Conservation (phyloP, 192 early-diverging fungal genomes). For the Ambispora gerdemannii region DNA sequence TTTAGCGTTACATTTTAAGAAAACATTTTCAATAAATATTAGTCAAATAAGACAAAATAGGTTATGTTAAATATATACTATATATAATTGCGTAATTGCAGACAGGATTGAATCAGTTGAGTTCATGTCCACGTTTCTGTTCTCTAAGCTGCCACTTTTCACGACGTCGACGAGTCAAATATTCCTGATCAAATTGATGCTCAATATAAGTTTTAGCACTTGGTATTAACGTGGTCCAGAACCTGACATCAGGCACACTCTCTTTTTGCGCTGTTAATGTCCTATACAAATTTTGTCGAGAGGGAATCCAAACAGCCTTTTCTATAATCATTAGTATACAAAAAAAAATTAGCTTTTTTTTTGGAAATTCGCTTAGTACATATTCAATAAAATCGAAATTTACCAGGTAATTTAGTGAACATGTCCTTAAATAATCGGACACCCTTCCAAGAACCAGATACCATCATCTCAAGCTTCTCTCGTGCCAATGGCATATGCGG, state of each 20-base stretch:
- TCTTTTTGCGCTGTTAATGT: constrained; percentile 11
- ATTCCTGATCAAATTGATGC: constrained; percentile 14
- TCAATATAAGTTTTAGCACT: constrained; percentile 20
- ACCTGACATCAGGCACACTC: constrained; percentile 9
- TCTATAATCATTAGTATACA: constrained; percentile 12
- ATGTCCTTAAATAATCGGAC: constrained; percentile 37
- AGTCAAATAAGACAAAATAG: too few species aligned
- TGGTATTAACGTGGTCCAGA: constrained; percentile 4
- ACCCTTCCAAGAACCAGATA: constrained; percentile 30
- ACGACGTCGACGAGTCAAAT: neutral
- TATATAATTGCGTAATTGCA: too few species aligned
- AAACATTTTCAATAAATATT: too few species aligned
- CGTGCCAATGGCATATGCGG: constrained; percentile 24
- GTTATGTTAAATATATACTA: too few species aligned
- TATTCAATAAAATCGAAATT: neutral
- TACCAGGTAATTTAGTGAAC: constrained; percentile 2
- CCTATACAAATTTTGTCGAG: constrained; percentile 32
- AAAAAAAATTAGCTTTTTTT: neutral
- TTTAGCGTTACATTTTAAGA: too few species aligned
- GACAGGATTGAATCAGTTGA: too few species aligned
- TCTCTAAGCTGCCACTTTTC: neutral
- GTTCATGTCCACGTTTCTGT: neutral
- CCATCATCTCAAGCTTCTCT: constrained; percentile 42
- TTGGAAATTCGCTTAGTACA: neutral
- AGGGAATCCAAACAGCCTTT: constrained; percentile 32